phyloP scores from a whole-genome alignment of 2,329 filamentous ascomycete genomes.

The Fusarium odoratissimum region DNA sequence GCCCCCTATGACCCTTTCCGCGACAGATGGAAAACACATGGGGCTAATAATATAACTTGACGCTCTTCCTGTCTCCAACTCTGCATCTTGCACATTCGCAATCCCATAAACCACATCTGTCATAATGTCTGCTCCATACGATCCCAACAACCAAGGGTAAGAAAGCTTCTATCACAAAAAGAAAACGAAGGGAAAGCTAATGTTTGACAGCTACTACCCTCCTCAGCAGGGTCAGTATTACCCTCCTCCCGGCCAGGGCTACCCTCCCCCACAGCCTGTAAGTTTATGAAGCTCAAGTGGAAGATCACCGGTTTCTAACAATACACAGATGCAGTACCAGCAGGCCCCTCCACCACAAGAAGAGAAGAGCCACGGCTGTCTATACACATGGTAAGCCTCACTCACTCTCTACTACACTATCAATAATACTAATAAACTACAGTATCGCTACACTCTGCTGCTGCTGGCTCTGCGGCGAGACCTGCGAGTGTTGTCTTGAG shows the following conservation, averaged over 20 bases:
- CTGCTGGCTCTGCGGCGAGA: constrained; percentile 58
- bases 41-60: constrained; percentile 12
- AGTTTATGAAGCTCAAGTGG: not conserved
- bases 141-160: constrained; percentile 31
- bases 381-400: constrained; percentile 52
- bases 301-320: constrained; percentile 3
- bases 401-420: not conserved
- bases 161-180: not conserved
- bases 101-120: not conserved
- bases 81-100: not conserved
- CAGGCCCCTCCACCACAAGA: constrained; percentile 48
- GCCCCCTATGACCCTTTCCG: not conserved
- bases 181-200: not conserved
- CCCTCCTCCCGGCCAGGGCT: constrained; percentile 33
- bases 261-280: constrained; percentile 35
- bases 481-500: constrained; percentile 58
- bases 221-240: constrained; percentile 30
- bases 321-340: constrained; percentile 49
- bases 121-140: constrained; percentile 36
- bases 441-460: constrained; percentile 57
- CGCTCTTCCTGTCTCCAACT: not conserved
- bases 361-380: constrained; percentile 56
- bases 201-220: constrained; percentile 27
- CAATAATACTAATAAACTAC: not conserved
- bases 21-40: not conserved